Evolutionary conservation across 192 early-diverging fungal genomes (phyloP), one percentile per base, ranked within the genome.

Genomic region (Funneliformis mosseae): DNA sequence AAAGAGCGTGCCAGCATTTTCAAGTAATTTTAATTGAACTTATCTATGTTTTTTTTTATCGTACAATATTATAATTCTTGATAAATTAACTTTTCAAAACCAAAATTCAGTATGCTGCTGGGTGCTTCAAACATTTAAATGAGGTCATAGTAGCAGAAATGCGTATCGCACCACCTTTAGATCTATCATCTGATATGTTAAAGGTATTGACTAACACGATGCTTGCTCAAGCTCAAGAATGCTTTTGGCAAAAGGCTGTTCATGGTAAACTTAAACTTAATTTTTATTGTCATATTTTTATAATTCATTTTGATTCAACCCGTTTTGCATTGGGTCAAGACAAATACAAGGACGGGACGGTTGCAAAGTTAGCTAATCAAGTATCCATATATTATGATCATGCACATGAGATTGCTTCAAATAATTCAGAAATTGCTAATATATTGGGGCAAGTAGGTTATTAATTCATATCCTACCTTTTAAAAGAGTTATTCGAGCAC

Each of bases 211-310:
- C 91, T 21, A 89, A 91, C 76, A 82, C 94, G n/a, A 97, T 95
- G 94, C 87, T 97, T 4, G 95, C 95, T 11, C 97, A 97, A 82
- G 97, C 97, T 33, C 96, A 97, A 81, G 97, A 97, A 83, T 96
- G 95, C 78, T 95, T 93, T 38, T 96, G 95, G 94, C 92, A 92
- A 55, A 93, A 96, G 70, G 94, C 96, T 5, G 92, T 94, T 28
- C 81, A 85, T 43, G 86, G 86, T 85, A 68, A 82, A 83, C 80
- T 60, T 23, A 38, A 16, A 42, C 18, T 21, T 60, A 50, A 38
- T 25, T n/a, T 12, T 9, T 23, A 41, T 21, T 39, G 18, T 60
- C n/a, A n/a, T 67, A 46, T 78, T 38, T 11, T 46, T 6, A 64
- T 38, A 33, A n/a, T 33, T 62, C 5, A n/a, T 64, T 64, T 16